Evolutionary conservation across 2,329 filamentous ascomycete species (phyloP).

Genomic region (Diaporthe velutina): DNA sequence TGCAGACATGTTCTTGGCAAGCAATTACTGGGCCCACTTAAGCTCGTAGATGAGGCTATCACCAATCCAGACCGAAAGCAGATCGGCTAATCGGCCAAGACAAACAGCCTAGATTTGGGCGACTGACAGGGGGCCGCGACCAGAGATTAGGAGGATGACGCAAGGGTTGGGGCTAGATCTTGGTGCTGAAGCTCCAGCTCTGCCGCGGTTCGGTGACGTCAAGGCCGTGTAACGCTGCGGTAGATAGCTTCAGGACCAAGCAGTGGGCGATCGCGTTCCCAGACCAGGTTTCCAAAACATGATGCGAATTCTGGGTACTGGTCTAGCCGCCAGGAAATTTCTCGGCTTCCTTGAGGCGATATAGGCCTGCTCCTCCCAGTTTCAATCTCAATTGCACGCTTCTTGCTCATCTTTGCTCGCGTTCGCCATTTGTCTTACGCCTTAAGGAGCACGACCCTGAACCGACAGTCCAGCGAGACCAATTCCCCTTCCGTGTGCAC

Average conservation of each 20-base stretch:
- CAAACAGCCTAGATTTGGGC: background rate
- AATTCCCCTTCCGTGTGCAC: background rate
- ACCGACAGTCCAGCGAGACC: background rate
- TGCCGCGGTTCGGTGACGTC: slow-evolving; percentile 28
- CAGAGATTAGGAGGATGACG: slow-evolving; percentile 4
- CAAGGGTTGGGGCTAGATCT: slow-evolving; percentile 28
- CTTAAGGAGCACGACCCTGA: background rate
- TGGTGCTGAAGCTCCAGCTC: slow-evolving; percentile 13
- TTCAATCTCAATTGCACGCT: background rate
- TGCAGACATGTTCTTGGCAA: background rate
- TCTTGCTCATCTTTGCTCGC: background rate
- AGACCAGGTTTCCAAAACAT: slow-evolving; percentile 18
- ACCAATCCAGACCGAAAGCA: background rate
- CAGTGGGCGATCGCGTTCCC: background rate
- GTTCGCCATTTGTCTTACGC: background rate
- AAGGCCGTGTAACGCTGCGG: slow-evolving; percentile 29
- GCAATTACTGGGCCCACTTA: too few relatives aligned
- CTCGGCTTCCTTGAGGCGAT: slow-evolving; percentile 4
- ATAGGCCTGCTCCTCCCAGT: slow-evolving; percentile 17
- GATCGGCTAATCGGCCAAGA: slow-evolving; percentile 23
- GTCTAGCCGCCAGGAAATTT: slow-evolving; percentile 14
- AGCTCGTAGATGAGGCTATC: background rate
- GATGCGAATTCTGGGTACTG: slow-evolving; percentile 11
- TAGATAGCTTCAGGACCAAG: background rate
- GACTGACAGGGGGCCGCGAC: background rate